Percentiles rank a stretch among this genome's conserved stretches.
phyloP scores from a whole-genome alignment of 2,329 filamentous ascomycete species.

The Hymenoscyphus salicellus region DNA sequence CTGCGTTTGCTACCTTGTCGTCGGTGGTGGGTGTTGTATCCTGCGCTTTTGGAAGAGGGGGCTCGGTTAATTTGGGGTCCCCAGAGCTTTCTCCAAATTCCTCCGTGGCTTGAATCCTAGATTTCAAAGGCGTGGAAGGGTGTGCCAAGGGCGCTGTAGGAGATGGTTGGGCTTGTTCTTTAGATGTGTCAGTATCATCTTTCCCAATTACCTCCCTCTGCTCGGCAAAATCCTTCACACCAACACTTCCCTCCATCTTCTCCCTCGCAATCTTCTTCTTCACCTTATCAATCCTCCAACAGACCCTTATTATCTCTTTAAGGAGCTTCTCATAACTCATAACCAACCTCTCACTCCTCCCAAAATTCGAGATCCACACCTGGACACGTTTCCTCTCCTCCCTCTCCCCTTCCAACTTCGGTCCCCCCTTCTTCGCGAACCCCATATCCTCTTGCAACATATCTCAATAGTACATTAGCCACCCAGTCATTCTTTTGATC shows the following conservation, averaged over 20 bases:
- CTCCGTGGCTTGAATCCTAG: background rate
- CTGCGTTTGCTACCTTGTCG: background rate
- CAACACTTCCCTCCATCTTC: background rate
- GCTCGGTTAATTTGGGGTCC: background rate
- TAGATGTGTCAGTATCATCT: background rate
- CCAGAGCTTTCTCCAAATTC: background rate
- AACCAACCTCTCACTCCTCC: background rate
- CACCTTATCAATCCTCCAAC: background rate
- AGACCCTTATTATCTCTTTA: background rate
- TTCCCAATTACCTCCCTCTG: background rate
- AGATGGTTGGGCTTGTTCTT: background rate
- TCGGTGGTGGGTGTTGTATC: background rate
- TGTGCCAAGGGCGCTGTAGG: background rate
- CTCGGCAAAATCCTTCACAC: background rate
- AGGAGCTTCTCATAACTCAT: background rate
- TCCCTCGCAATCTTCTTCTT: background rate
- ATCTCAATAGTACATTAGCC: slow-evolving; percentile 1
- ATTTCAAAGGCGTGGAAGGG: background rate
- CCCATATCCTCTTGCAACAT: background rate
- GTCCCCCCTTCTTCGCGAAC: background rate
- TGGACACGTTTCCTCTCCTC: background rate
- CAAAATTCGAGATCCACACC: background rate
- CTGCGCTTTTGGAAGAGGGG: background rate
- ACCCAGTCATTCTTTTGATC: background rate
- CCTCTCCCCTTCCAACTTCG: background rate